Evolutionary conservation across 2,329 filamentous ascomycete genomes (phyloP), one percentile per base, ranked within the genome.

Genomic region (Colletotrichum destructivum): DNA sequence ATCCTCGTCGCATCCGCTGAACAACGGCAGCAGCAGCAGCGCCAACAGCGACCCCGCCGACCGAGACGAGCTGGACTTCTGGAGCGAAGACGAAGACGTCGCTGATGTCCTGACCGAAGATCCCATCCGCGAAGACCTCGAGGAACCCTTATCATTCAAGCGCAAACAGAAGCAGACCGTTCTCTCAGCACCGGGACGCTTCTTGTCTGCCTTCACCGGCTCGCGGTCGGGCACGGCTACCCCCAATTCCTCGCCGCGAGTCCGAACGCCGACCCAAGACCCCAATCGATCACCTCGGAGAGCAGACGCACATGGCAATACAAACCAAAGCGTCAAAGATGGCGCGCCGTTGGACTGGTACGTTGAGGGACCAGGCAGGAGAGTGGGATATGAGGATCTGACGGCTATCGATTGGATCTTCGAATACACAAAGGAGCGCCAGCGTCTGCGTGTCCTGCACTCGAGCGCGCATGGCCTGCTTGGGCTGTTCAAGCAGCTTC

Each of bases 351-450:
- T 87, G 56, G 96, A 98, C 81, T 98, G 96, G 96, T 93, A 97
- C 79, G 88, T 92, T 59, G 96, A 98, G 81, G 95, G 94, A 0
- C 95, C 94, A 0, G 95, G 95, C 1, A 90, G 94, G 64, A 90
- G 96, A 78, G 95, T 98, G 47, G 96, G 94, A 66, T 99, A 99
- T 84, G 96, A 98, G 79, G 93, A 99, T 83, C 87, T 98, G 80
- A 98, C 96, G 18, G 96, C 96, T 70, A 99, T 99, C 80, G 96
- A 99, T 84, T 99, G 96, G 96, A 98, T 98, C 79, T 98, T 98
- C 77, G 96, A 99, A 82, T 98, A 98, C 79, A 96, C 94, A 63
- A 98, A 98, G 81, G 96, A 99, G 84, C 90, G 96, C 23, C 94
- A 97, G 81, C 90, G 96, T 31, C 84, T 97, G 77, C 90, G 94